phyloP scores from a whole-genome alignment of 192 early-diverging fungal genomes.

The Coemansia sp. region DNA sequence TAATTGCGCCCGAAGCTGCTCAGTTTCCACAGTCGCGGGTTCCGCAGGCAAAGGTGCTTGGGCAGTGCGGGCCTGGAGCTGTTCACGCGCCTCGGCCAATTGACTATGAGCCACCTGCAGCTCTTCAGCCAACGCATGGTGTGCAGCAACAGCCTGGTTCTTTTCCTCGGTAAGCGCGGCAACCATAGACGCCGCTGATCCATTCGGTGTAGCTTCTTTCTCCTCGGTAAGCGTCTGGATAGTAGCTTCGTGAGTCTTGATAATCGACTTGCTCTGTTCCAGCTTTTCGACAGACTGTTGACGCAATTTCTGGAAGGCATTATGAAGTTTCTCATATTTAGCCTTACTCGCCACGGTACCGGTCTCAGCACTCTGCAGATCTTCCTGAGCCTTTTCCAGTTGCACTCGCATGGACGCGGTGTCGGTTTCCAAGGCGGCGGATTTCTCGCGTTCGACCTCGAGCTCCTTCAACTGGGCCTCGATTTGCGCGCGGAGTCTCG shows the following conservation, averaged over 20 bases:
- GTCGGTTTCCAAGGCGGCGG: slow-evolving; percentile 1
- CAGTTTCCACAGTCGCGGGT: slow-evolving; percentile 18
- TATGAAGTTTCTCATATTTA: slow-evolving; percentile 37
- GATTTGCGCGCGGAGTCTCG: slow-evolving; percentile 12
- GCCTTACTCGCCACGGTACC: slow-evolving; percentile 18
- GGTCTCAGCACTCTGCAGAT: neutral
- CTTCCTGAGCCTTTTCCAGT: neutral
- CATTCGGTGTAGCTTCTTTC: slow-evolving; percentile 14
- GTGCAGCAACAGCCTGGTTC: slow-evolving; percentile 39
- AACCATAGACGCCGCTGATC: slow-evolving; percentile 13
- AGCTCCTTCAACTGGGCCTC: slow-evolving; percentile 12
- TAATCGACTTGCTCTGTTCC: slow-evolving; percentile 14
- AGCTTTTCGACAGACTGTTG: slow-evolving; percentile 40
- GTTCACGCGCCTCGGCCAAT: slow-evolving; percentile 17
- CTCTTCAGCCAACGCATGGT: slow-evolving; percentile 23
- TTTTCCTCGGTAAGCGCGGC: slow-evolving; percentile 38
- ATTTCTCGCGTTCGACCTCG: neutral
- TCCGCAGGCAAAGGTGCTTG: neutral
- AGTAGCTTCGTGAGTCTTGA: slow-evolving; percentile 28
- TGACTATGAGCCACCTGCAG: slow-evolving; percentile 16
- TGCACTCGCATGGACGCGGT: neutral
- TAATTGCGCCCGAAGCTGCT: slow-evolving; percentile 57
- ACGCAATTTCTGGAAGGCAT: slow-evolving; percentile 41
- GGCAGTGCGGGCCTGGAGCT: slow-evolving; percentile 11
- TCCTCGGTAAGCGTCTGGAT: slow-evolving; percentile 32